Percentiles rank a stretch among this genome's conserved stretches.
Conservation (phyloP, 2,329 filamentous ascomycete genomes). For the Aspergillus ochraceus region DNA sequence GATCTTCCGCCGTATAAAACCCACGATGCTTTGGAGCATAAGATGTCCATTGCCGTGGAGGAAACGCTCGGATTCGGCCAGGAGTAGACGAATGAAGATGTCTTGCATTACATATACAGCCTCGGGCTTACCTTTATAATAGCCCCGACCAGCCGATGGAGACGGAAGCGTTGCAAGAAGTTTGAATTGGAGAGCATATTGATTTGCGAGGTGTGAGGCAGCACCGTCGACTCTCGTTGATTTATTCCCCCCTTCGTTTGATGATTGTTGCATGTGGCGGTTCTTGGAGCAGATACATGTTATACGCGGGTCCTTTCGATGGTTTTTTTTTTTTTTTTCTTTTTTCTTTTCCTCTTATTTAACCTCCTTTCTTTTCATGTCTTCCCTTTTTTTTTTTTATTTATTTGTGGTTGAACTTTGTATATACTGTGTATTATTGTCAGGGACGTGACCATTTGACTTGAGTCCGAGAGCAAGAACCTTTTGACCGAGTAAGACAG, state of each 20-base stretch:
- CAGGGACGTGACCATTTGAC: constrained; percentile 6
- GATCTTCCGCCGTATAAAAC: constrained; percentile 93
- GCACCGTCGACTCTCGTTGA: neutral
- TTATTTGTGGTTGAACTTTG: constrained; percentile 10
- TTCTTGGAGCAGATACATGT: constrained; percentile 9
- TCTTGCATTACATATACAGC: neutral
- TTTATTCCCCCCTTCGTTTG: constrained; percentile 4
- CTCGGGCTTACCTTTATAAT: neutral
- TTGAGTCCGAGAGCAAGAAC: neutral
- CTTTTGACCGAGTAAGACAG: neutral
- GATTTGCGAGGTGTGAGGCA: neutral
- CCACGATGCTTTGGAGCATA: constrained; percentile 79
- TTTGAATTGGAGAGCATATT: neutral
- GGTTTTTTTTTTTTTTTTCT: constrained; percentile 11
- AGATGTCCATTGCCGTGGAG: constrained; percentile 95
- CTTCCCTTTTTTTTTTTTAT: constrained; percentile 1
- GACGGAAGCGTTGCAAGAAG: neutral
- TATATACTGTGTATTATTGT: constrained; percentile 20
- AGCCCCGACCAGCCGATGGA: neutral
- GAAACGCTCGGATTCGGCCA: constrained; percentile 99
- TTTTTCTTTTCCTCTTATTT: constrained; percentile 2
- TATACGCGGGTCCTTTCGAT: constrained; percentile 7
- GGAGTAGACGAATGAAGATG: constrained; percentile 62
- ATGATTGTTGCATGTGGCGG: constrained; percentile 8
- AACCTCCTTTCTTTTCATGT: constrained; percentile 1